Percentiles rank a stretch among this genome's conserved stretches.
phyloP scores from a whole-genome alignment of 148 eudicot species.

The Oxyria digyna region DNA sequence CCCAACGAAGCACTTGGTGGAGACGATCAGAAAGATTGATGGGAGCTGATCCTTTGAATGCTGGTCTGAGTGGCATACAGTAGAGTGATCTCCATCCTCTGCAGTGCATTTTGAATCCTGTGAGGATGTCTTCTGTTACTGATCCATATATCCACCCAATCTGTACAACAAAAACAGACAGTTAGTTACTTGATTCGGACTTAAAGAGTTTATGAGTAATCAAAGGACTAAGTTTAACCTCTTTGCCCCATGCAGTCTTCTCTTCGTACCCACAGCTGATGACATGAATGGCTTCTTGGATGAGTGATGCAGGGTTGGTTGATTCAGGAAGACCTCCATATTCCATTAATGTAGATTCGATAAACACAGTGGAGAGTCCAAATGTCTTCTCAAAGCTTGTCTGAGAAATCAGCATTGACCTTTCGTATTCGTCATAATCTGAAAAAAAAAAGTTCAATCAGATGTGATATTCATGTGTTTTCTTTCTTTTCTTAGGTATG shows the following conservation, averaged over 20 bases:
- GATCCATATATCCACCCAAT: conserved; percentile 99
- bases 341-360: conserved; percentile 93
- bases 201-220: neutral
- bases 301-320: conserved; percentile 64
- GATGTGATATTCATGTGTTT: neutral
- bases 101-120: conserved; percentile 99
- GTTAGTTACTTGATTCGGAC: no score
- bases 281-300: conserved; percentile 95
- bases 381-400: conserved; percentile 98
- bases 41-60: conserved; percentile 98
- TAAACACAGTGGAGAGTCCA: conserved; percentile 83
- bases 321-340: conserved; percentile 87
- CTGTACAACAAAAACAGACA: conserved; percentile 22
- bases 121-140: conserved; percentile 88
- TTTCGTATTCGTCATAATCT: conserved; percentile 93
- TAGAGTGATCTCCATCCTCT: conserved; percentile 99
- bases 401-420: conserved; percentile 87
- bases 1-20: conserved; percentile 98
- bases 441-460: conserved; percentile 3
- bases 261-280: conserved; percentile 97
- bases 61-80: conserved; percentile 96
- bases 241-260: conserved; percentile 99
- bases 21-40: conserved; percentile 92
- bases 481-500: neutral
- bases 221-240: conserved; percentile 27